These are phyloP conservation scores for Quercus mongolica DNA, from an alignment of 306 rosid species.

Conservation along the genomic window DNA sequence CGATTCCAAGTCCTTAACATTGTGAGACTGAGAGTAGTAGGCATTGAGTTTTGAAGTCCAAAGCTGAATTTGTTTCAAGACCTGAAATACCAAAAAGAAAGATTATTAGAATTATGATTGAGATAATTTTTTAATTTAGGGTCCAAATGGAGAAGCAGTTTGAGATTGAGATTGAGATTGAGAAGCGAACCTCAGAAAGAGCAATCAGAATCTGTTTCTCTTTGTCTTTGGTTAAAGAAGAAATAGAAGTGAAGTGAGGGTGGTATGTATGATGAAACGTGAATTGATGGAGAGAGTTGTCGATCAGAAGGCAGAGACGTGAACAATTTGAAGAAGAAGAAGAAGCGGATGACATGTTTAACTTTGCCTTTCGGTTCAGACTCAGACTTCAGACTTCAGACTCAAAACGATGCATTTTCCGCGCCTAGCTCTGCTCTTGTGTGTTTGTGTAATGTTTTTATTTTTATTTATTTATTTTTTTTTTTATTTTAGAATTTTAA, in stretches of 20 bases:
- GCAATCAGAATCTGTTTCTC: constrained; percentile 39
- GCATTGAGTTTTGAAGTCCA: constrained; percentile 27
- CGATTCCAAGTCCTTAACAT: not conserved
- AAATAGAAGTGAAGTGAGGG: not conserved
- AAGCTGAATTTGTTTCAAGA: constrained; percentile 32
- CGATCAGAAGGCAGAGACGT: constrained; percentile 60
- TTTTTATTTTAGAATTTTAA: too few species aligned
- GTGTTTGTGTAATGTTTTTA: rapidly evolving
- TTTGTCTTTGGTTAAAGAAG: not conserved
- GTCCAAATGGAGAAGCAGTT: not conserved
- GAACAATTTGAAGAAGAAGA: constrained; percentile 21
- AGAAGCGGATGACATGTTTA: constrained; percentile 30
- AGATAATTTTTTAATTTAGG: not conserved
- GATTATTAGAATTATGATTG: not conserved
- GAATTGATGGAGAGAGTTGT: constrained; percentile 46
- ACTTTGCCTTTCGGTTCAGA: too few species aligned
- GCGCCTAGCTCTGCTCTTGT: too few species aligned
- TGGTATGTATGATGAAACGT: constrained; percentile 38
- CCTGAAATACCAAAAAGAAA: constrained; percentile 23
- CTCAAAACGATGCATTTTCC: constrained; percentile 17
- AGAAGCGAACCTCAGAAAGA: constrained; percentile 48
- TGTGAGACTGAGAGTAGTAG: not conserved
- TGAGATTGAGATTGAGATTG: not conserved
- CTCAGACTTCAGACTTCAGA: too few species aligned
- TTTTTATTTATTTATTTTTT: too few species aligned